Conservation (phyloP, 768 basidiomycete species). For the Roridomyces roridus region DNA sequence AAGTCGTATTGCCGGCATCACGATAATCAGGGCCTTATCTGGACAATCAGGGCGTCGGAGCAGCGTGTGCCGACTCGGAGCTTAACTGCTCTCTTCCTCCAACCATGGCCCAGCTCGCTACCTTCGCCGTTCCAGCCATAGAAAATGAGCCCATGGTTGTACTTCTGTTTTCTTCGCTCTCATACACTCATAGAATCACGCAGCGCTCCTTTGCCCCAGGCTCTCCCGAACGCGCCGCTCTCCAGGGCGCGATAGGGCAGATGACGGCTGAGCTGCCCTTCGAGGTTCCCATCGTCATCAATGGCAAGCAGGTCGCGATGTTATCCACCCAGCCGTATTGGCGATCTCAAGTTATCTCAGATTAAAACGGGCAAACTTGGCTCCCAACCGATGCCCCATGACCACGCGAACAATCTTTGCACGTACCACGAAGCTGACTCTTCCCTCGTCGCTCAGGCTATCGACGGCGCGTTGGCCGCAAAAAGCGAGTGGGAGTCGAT, state of each 20-base stretch:
- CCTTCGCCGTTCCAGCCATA: slow-evolving; percentile 84
- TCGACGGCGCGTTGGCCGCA: slow-evolving; percentile 86
- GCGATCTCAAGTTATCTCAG: slow-evolving; percentile 41
- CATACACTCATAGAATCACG: neutral
- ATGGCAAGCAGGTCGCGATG: slow-evolving; percentile 88
- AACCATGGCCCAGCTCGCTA: slow-evolving; percentile 77
- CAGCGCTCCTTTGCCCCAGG: slow-evolving; percentile 82
- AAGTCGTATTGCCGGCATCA: too few species aligned
- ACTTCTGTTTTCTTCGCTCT: neutral
- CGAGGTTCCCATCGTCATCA: slow-evolving; percentile 92
- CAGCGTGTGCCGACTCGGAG: neutral
- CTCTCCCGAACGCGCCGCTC: slow-evolving; percentile 74
- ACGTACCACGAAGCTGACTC: slow-evolving; percentile 89
- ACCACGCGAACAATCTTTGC: slow-evolving; percentile 83
- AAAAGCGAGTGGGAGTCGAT: slow-evolving; percentile 91
- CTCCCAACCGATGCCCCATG: slow-evolving; percentile 85
- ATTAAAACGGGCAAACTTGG: slow-evolving; percentile 81
- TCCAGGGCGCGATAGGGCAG: slow-evolving; percentile 75
- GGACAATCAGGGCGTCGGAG: too few species aligned
- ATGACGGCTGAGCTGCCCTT: slow-evolving; percentile 88
- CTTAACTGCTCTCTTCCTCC: slow-evolving; percentile 17
- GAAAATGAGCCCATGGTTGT: slow-evolving; percentile 91
- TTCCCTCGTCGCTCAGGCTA: slow-evolving; percentile 76
- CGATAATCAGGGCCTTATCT: too few species aligned
- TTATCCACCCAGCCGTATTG: slow-evolving; percentile 31